Percentiles rank a stretch among this genome's conserved stretches.
Conservation (phyloP, 2,329 filamentous ascomycete genomes). For the Fusarium subglutinans region DNA sequence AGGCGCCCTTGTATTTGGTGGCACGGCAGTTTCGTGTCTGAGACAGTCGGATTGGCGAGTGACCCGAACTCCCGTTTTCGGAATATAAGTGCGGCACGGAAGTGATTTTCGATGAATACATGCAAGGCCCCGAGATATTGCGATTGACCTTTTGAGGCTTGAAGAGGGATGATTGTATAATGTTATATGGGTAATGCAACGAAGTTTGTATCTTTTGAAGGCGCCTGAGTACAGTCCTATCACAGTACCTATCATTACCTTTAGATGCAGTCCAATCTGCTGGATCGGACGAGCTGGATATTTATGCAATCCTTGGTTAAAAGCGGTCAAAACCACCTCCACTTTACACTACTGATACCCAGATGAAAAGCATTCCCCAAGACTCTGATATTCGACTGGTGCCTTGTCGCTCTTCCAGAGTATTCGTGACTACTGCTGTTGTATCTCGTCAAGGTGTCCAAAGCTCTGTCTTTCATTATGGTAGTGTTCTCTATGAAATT, state of each 20-base stretch:
- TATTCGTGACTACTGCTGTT: neutral
- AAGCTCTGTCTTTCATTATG: neutral
- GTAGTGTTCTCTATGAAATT: too few relatives aligned
- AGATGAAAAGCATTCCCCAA: neutral
- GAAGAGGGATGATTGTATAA: too few relatives aligned
- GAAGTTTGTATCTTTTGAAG: neutral
- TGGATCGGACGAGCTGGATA: neutral
- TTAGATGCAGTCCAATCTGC: neutral
- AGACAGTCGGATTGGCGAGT: neutral
- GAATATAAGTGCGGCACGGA: neutral
- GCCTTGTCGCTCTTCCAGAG: too few relatives aligned
- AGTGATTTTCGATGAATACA: neutral
- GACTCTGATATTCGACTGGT: neutral
- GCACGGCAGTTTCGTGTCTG: neutral
- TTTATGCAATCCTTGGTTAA: neutral
- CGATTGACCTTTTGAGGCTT: neutral
- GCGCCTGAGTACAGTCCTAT: rapidly evolving
- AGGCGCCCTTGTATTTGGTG: neutral
- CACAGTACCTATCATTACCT: neutral
- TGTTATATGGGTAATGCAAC: neutral
- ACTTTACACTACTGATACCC: neutral
- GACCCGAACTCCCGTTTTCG: neutral
- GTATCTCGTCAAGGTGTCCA: neutral
- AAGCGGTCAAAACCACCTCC: neutral
- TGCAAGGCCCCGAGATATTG: neutral